A percentile compares a stretch with the other conserved stretches of the same genome.
phyloP scores from a whole-genome alignment of 768 basidiomycete species.

The Calocybe cyanea region DNA sequence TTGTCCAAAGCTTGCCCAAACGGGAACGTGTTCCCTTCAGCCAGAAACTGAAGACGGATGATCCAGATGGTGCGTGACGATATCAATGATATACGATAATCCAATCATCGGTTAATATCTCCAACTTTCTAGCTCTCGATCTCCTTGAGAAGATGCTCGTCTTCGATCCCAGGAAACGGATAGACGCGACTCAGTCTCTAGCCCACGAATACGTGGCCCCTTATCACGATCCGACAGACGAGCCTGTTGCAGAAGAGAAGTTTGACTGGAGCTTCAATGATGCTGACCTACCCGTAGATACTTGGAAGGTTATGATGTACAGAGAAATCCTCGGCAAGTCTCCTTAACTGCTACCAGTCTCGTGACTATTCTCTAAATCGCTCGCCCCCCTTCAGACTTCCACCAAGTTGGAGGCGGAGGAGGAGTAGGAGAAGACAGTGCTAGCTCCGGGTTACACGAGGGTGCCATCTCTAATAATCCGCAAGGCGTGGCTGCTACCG shows the following conservation, averaged over 20 bases:
- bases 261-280: slow-evolving; percentile 99
- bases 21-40: slow-evolving; percentile 93
- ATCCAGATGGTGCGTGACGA: slow-evolving; percentile 71
- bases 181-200: slow-evolving; percentile 89
- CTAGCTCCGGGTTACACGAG: slow-evolving; percentile 48
- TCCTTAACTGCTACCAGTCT: not conserved
- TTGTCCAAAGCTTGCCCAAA: slow-evolving; percentile 97
- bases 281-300: slow-evolving; percentile 96
- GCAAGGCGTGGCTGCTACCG: slow-evolving; percentile 7
- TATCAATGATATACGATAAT: slow-evolving; percentile 5
- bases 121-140: slow-evolving; percentile 70
- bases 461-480: slow-evolving; percentile 62
- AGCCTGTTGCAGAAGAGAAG: slow-evolving; percentile 88
- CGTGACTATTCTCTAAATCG: too few species aligned
- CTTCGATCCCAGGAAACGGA: slow-evolving; percentile 96
- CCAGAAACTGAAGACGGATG: slow-evolving; percentile 86
- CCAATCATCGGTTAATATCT: not conserved
- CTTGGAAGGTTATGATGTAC: slow-evolving; percentile 99
- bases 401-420: slow-evolving; percentile 69
- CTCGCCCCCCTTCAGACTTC: slow-evolving; percentile 49
- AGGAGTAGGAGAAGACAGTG: too few species aligned
- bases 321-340: slow-evolving; percentile 89
- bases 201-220: slow-evolving; percentile 92
- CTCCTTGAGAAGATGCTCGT: slow-evolving; percentile 98
- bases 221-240: slow-evolving; percentile 98